Evolutionary conservation across 805 yeast genomes (phyloP).

Genomic region (Candida krabiensis): DNA sequence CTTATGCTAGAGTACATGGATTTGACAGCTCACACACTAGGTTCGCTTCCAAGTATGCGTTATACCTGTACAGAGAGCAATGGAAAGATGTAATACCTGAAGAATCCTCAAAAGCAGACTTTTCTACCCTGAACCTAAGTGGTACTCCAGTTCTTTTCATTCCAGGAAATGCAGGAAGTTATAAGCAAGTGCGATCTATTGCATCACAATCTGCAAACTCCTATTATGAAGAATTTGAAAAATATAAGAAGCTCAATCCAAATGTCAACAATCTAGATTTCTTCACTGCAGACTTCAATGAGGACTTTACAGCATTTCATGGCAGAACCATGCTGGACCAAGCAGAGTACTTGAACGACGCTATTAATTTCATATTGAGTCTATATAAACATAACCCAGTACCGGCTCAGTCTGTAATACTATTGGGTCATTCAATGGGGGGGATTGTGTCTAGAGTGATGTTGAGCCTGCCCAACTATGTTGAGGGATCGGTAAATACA

Average conservation of each 20-base stretch:
- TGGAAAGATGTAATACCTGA: slow-evolving; percentile 60
- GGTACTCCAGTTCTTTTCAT: slow-evolving; percentile 92
- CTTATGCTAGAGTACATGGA: slow-evolving; percentile 71
- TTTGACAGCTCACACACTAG: slow-evolving; percentile 71
- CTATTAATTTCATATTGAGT: slow-evolving; percentile 70
- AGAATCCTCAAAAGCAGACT: slow-evolving; percentile 28
- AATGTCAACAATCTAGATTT: slow-evolving; percentile 64
- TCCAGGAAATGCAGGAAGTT: slow-evolving; percentile 98
- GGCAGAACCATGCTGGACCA: slow-evolving; percentile 92
- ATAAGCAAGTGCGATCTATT: slow-evolving; percentile 84
- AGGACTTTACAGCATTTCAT: slow-evolving; percentile 94
- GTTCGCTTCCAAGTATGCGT: slow-evolving; percentile 78
- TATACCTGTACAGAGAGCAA: slow-evolving; percentile 85
- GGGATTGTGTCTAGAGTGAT: slow-evolving; percentile 90
- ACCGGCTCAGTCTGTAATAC: slow-evolving; percentile 58
- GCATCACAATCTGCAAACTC: slow-evolving; percentile 75
- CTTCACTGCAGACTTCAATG: slow-evolving; percentile 91
- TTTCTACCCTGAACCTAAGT: slow-evolving; percentile 31
- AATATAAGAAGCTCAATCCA: slow-evolving; percentile 28
- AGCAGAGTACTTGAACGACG: slow-evolving; percentile 90
- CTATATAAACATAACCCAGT: slow-evolving; percentile 47
- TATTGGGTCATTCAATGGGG: slow-evolving; percentile 96
- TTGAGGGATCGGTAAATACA: slow-evolving; percentile 71
- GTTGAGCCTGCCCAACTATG: slow-evolving; percentile 76
- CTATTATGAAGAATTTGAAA: slow-evolving; percentile 39